Evolutionary conservation across 345 rosid genomes (phyloP).

Genomic region (Populus davidiana): DNA sequence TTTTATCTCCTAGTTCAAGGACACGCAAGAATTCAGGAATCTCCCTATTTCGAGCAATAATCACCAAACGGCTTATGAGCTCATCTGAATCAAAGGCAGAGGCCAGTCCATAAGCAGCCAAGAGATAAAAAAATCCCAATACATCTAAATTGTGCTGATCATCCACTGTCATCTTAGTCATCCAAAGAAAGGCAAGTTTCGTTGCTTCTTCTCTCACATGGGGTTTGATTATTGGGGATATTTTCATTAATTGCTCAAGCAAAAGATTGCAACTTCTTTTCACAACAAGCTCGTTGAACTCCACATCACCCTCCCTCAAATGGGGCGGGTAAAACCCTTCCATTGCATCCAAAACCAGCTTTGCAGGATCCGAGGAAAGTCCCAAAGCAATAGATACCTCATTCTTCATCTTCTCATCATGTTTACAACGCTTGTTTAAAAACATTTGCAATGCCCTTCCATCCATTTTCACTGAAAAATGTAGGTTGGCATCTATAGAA

Average conservation of each 20-base stretch:
- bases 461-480: constrained; percentile 13
- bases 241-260: constrained; percentile 43
- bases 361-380: constrained; percentile 47
- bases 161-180: constrained; percentile 19
- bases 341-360: constrained; percentile 59
- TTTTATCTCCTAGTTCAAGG: constrained; percentile 33
- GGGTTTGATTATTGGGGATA: constrained; percentile 32
- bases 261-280: constrained; percentile 45
- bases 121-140: constrained; percentile 39
- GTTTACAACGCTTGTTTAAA: constrained; percentile 41
- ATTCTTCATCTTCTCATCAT: constrained; percentile 25
- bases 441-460: constrained; percentile 49
- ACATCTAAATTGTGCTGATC: constrained; percentile 29
- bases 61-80: constrained; percentile 27
- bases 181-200: constrained; percentile 32
- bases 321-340: constrained; percentile 40
- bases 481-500: not conserved
- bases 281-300: constrained; percentile 30
- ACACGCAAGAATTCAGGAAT: constrained; percentile 26
- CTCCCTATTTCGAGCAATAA: constrained; percentile 22
- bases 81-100: constrained; percentile 28
- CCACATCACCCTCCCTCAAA: constrained; percentile 22
- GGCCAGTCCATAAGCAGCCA: constrained; percentile 38
- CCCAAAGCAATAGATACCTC: constrained; percentile 27
- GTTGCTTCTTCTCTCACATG: constrained; percentile 38